phyloP scores from a whole-genome alignment of 257 asterid genomes.

The Perilla frutescens region DNA sequence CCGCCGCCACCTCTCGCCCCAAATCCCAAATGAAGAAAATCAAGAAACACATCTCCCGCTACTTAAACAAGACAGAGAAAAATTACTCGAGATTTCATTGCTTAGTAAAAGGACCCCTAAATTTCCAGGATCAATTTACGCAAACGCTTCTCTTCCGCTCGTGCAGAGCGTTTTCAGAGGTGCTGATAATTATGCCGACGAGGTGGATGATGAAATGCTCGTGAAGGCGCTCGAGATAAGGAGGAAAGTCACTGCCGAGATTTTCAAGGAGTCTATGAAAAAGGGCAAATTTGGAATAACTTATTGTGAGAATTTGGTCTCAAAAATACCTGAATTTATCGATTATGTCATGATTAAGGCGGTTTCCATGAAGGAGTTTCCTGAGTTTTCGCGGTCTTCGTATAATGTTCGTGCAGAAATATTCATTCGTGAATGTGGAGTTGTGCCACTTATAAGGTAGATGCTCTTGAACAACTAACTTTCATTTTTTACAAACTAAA shows the following conservation, averaged over 20 bases:
- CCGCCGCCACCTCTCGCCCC: slow-evolving; percentile 64
- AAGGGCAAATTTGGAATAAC: slow-evolving; percentile 83
- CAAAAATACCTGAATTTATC: slow-evolving; percentile 58
- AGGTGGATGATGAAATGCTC: slow-evolving; percentile 75
- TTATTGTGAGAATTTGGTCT: slow-evolving; percentile 62
- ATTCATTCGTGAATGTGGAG: slow-evolving; percentile 64
- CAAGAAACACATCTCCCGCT: slow-evolving; percentile 37
- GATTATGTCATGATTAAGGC: slow-evolving; percentile 91
- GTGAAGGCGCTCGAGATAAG: slow-evolving; percentile 84
- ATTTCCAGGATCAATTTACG: slow-evolving; percentile 82
- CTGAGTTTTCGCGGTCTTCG: slow-evolving; percentile 63
- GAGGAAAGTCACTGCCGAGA: slow-evolving; percentile 77
- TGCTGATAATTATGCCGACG: slow-evolving; percentile 35
- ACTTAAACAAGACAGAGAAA: slow-evolving; percentile 55
- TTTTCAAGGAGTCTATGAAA: slow-evolving; percentile 77
- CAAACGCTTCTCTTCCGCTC: slow-evolving; percentile 43
- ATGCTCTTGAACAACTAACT: slow-evolving; percentile 1
- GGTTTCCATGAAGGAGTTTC: slow-evolving; percentile 71
- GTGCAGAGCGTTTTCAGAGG: slow-evolving; percentile 47
- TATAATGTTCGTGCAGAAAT: slow-evolving; percentile 70
- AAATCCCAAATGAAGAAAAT: slow-evolving; percentile 39
- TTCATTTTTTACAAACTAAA: neutral
- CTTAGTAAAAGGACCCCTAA: slow-evolving; percentile 64
- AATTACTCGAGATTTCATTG: slow-evolving; percentile 62
- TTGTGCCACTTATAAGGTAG: slow-evolving; percentile 86